Conservation (phyloP, 2,329 filamentous ascomycete genomes). For the Helotiales sp. region DNA sequence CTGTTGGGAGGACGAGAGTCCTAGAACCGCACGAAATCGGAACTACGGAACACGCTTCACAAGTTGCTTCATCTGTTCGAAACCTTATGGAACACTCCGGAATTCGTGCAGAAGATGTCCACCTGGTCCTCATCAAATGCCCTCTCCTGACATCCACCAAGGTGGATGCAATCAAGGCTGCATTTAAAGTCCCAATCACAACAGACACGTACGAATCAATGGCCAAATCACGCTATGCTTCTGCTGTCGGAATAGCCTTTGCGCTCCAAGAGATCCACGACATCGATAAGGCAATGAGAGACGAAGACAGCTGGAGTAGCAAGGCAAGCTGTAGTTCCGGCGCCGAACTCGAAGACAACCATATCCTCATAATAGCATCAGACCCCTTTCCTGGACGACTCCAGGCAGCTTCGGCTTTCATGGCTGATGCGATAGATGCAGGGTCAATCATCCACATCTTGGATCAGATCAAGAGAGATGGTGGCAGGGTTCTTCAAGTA, state of each 20-base stretch:
- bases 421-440: conserved; percentile 35
- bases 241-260: conserved; percentile 33
- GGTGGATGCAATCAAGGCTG: conserved; percentile 27
- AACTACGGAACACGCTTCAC: conserved; percentile 29
- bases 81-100: conserved; percentile 22
- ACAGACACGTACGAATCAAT: conserved; percentile 37
- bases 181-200: conserved; percentile 27
- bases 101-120: conserved; percentile 23
- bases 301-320: conserved; percentile 28
- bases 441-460: conserved; percentile 20
- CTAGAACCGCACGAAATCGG: conserved; percentile 35
- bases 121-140: conserved; percentile 35
- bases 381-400: conserved; percentile 20
- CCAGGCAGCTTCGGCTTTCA: conserved; percentile 26
- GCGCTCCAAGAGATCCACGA: conserved; percentile 30
- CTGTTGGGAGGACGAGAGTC: conserved; percentile 30
- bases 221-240: conserved; percentile 36
- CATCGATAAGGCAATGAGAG: conserved; percentile 25
- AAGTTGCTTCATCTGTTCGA: conserved; percentile 26
- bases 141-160: conserved; percentile 35
- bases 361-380: conserved; percentile 35
- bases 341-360: conserved; percentile 35
- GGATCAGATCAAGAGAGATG: conserved; percentile 21
- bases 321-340: conserved; percentile 36
- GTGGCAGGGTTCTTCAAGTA: conserved; percentile 31